Base-by-base conservation (phyloP, 1,284 basidiomycete species). In the Moesziomyces globuligerus region DNA sequence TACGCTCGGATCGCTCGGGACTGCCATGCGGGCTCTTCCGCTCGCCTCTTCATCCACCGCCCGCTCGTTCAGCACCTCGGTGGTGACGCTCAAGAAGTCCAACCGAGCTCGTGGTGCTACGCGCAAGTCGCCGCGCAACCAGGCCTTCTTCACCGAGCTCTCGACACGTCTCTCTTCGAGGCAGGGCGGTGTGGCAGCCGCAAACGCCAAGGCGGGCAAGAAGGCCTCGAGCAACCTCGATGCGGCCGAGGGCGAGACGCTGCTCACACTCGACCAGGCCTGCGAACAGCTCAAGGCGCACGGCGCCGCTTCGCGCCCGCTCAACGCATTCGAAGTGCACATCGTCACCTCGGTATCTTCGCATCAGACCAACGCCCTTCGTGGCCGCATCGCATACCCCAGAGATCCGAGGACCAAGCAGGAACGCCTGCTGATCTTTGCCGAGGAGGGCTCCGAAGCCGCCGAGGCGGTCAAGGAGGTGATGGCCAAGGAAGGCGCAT, bases 351-450 rank as follows among this genome's bases (percentile, higher is more conserved):
- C 60, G 15, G 73, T 82, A 25, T 74, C 74, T 1, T 68, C 76
- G 20, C 77, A 81, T 65, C 76, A 78, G 55, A 72, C 76, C 48
- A 81, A 81, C 29, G 79, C 80, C 0, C 77, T 82, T 8, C 72
- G 80, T 43, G 79, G 79, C 7, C 58, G 80, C 24, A 65, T 82
- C 24, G 60, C 74, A 21, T 74, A 75, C 25, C 79, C 80, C 3
- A 57, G 55, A 18, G 75, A 78, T 26, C 72, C 80, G 2, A 52
- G 80, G 20, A 75, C 67, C 17, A 78, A 76, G 62, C 71, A 76
- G 40, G 80, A 81, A 42, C 61, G 52, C 11, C 66, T 81, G 34
- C 66, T 82, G 17, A 62, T 82, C 55, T 82, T 82, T 66, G 79
- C 79, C 25, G 78, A 78, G 26, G 76, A 79, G 47, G 76, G 68